Percentiles rank a stretch among this genome's conserved stretches.
These are phyloP conservation scores for Aspergillus sp. DNA, from an alignment of 2,329 filamentous ascomycete species.

Conservation along the genomic window DNA sequence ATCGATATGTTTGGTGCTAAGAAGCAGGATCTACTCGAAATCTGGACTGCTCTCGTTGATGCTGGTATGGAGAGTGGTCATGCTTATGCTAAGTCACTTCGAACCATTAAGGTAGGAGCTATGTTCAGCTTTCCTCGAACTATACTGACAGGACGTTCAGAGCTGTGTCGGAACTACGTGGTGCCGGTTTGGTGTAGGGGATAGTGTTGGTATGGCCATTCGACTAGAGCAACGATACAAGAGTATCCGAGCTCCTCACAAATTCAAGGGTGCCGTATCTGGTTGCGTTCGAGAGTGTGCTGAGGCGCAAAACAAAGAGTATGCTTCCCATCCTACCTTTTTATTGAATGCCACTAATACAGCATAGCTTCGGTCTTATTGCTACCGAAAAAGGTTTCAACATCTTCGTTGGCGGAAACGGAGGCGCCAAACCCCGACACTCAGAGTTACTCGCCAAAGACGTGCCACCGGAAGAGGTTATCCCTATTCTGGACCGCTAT, in stretches of 20 bases:
- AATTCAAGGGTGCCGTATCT: constrained; percentile 86
- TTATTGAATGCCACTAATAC: constrained; percentile 9
- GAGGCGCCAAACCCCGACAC: constrained; percentile 80
- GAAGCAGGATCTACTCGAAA: constrained; percentile 79
- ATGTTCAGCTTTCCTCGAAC: not conserved
- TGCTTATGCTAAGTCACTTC: constrained; percentile 83
- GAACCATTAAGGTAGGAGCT: constrained; percentile 68
- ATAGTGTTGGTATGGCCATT: constrained; percentile 88
- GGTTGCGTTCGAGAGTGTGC: constrained; percentile 92
- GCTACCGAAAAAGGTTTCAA: constrained; percentile 93
- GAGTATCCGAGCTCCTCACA: constrained; percentile 83
- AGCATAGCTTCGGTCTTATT: constrained; percentile 74
- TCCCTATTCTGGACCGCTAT: constrained; percentile 83
- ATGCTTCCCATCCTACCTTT: not conserved
- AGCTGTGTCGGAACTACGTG: constrained; percentile 88
- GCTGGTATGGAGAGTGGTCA: constrained; percentile 90
- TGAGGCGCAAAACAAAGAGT: constrained; percentile 91
- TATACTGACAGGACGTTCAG: constrained; percentile 27
- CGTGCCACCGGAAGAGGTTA: constrained; percentile 76
- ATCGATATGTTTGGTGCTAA: constrained; percentile 92
- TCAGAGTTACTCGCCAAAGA: constrained; percentile 83
- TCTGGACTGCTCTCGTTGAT: constrained; percentile 77
- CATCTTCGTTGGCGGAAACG: constrained; percentile 86
- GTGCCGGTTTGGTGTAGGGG: constrained; percentile 85
- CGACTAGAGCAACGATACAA: constrained; percentile 88